phyloP scores from a whole-genome alignment of 2,329 filamentous ascomycete genomes.

The Aspergillus transmontanensis region DNA sequence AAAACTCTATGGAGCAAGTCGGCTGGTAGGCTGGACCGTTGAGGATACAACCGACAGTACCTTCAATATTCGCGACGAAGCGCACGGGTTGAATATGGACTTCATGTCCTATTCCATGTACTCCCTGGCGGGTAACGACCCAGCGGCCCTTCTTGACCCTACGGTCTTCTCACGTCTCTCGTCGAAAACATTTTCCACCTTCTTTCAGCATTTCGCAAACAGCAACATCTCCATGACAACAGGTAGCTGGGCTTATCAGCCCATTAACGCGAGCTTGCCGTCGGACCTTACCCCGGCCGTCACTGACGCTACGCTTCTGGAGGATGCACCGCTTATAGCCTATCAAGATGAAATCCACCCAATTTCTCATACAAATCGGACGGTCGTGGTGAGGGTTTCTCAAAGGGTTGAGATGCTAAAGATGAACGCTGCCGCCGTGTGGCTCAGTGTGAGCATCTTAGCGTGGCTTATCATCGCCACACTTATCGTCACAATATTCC shows the following conservation, averaged over 20 bases:
- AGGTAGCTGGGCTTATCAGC: conserved; percentile 5
- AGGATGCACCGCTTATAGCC: neutral
- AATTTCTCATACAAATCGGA: conserved; percentile 1
- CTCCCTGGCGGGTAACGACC: neutral
- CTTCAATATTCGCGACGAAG: conserved; percentile 7
- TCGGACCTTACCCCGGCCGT: conserved; percentile 1
- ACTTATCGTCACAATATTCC: neutral
- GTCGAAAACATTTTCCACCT: conserved; percentile 1
- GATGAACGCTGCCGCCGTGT: conserved; percentile 3
- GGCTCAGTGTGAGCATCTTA: conserved; percentile 2
- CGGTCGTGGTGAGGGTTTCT: neutral
- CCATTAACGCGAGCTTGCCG: conserved; percentile 5
- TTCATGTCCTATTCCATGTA: conserved; percentile 8
- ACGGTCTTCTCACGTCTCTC: neutral
- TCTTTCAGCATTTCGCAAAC: conserved; percentile 5
- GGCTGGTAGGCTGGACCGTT: neutral
- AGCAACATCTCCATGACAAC: neutral
- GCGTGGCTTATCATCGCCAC: conserved; percentile 1
- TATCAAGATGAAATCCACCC: conserved; percentile 1
- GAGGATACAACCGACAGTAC: conserved; percentile 3
- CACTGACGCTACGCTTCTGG: neutral
- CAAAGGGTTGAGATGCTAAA: neutral
- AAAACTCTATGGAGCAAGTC: neutral
- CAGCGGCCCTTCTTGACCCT: neutral
- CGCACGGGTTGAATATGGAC: neutral